phyloP scores from a whole-genome alignment of 257 asterid genomes.

The Capsicum baccatum region DNA sequence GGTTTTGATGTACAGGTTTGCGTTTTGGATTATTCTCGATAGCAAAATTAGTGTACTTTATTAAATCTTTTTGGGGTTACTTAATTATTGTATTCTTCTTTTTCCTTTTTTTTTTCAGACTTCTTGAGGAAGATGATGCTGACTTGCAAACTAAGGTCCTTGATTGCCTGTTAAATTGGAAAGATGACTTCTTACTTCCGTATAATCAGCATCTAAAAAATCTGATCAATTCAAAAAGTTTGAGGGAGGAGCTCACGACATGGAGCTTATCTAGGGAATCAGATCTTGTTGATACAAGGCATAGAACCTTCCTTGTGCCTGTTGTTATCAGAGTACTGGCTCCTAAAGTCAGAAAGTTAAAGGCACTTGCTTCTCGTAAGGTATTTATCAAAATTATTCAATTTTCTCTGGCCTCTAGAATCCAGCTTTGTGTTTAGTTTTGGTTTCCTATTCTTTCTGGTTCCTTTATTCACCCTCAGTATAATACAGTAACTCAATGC shows the following conservation, averaged over 20 bases:
- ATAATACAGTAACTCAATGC: slow-evolving; percentile 30
- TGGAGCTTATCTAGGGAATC: slow-evolving; percentile 86
- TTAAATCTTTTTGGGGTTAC: neutral
- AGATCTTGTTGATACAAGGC: slow-evolving; percentile 58
- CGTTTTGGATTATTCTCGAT: neutral
- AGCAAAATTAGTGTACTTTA: neutral
- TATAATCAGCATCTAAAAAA: slow-evolving; percentile 72
- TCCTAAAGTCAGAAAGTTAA: slow-evolving; percentile 83
- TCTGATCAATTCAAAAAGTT: slow-evolving; percentile 60
- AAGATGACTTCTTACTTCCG: slow-evolving; percentile 75
- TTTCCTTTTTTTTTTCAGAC: slow-evolving; percentile 49
- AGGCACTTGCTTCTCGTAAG: slow-evolving; percentile 79
- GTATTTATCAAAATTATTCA: slow-evolving; percentile 42
- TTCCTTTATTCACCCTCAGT: neutral
- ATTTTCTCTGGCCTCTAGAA: neutral
- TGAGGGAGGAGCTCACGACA: slow-evolving; percentile 84
- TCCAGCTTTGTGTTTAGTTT: slow-evolving; percentile 4
- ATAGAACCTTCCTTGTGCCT: slow-evolving; percentile 75
- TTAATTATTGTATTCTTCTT: slow-evolving; percentile 19
- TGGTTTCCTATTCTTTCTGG: slow-evolving; percentile 15
- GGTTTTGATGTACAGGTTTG: slow-evolving; percentile 80
- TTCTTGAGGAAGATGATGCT: slow-evolving; percentile 85
- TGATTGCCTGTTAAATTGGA: slow-evolving; percentile 92
- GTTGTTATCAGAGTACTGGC: slow-evolving; percentile 68
- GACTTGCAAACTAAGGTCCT: slow-evolving; percentile 83